phyloP scores from a whole-genome alignment of 2,329 filamentous ascomycete genomes.

The Pseudopyrenochaeta lycopersici region DNA sequence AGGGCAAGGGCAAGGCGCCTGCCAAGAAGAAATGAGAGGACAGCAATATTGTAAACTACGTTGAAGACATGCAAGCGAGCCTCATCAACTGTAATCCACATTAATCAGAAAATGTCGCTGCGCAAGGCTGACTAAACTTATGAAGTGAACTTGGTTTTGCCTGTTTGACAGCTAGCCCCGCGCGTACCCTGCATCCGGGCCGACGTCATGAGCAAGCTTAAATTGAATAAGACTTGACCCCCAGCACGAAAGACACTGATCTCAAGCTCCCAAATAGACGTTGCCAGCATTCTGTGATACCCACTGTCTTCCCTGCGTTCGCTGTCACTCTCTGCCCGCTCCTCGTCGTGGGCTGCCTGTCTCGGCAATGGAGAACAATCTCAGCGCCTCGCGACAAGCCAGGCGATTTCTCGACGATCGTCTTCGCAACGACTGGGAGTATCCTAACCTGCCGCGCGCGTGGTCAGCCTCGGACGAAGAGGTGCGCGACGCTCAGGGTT shows the following conservation, averaged over 20 bases:
- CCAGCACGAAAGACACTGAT: background rate
- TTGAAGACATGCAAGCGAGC: no score
- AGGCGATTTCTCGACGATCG: conserved; percentile 52
- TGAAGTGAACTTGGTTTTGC: background rate
- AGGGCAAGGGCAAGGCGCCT: conserved; percentile 60
- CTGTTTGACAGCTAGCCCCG: background rate
- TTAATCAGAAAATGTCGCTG: no score
- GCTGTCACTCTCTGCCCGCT: background rate
- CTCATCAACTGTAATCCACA: no score
- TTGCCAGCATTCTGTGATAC: background rate
- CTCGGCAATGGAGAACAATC: conserved; percentile 48
- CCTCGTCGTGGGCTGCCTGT: background rate
- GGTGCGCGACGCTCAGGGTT: conserved; percentile 43
- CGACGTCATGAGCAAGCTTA: background rate
- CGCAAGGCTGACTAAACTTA: no score
- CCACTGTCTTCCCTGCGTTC: background rate
- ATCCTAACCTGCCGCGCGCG: conserved; percentile 43
- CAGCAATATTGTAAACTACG: background rate
- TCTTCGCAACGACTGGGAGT: conserved; percentile 58
- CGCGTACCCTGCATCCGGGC: background rate
- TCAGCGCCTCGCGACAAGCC: conserved; percentile 53
- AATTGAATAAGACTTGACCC: background rate
- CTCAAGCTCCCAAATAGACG: background rate
- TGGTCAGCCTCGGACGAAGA: conserved; percentile 47
- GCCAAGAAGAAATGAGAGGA: background rate